Evolutionary conservation across 1,139 yeast species (phyloP).

Genomic region (Hyphopichia fennica): DNA sequence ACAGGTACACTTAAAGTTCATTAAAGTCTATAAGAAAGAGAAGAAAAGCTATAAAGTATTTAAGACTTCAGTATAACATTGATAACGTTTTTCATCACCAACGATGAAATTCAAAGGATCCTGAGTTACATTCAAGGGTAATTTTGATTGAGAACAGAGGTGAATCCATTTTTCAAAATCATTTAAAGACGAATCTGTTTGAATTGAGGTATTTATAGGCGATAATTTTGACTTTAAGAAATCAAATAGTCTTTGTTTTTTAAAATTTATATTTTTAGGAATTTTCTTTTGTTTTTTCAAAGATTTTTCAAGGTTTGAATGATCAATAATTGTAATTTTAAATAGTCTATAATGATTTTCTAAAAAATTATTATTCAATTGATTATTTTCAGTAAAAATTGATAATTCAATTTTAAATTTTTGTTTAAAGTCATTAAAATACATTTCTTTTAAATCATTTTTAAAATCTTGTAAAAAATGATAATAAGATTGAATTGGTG

Average conservation of each 20-base stretch:
- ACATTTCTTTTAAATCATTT: conserved; percentile 24
- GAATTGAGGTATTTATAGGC: not conserved
- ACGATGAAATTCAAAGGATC: conserved; percentile 38
- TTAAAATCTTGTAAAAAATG: conserved; percentile 31
- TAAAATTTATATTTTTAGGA: conserved; percentile 23
- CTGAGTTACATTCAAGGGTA: conserved; percentile 26
- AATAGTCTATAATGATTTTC: conserved; percentile 24
- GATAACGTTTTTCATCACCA: conserved; percentile 42
- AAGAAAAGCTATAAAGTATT: not conserved
- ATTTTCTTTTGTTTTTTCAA: conserved; percentile 19
- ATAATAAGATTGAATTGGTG: conserved; percentile 22
- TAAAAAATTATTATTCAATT: not conserved
- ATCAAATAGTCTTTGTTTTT: conserved; percentile 24
- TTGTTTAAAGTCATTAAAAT: conserved; percentile 27
- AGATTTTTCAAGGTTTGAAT: conserved; percentile 23
- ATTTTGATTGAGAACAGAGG: conserved; percentile 19
- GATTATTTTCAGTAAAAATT: not conserved
- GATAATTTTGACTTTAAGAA: conserved; percentile 12
- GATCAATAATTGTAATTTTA: conserved; percentile 26
- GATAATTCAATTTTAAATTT: not conserved
- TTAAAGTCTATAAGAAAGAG: too few relatives aligned
- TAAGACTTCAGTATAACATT: conserved; percentile 21
- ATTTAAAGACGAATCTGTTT: not conserved
- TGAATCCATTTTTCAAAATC: conserved; percentile 32
- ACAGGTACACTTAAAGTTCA: too few relatives aligned